phyloP scores from a whole-genome alignment of 495 filamentous ascomycete genomes.

The Saxophila tyrrhenica region DNA sequence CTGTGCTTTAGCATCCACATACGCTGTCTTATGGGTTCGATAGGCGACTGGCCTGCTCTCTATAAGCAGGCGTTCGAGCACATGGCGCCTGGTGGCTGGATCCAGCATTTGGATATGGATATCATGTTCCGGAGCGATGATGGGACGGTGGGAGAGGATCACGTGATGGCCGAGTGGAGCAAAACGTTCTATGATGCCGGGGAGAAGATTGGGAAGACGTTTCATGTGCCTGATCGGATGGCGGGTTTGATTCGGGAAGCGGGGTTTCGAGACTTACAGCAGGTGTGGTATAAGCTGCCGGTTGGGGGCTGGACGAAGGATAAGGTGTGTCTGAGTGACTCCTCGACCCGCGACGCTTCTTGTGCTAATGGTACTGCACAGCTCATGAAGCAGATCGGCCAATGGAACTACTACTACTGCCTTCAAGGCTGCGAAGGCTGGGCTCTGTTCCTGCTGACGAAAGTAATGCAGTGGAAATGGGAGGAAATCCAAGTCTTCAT shows the following conservation, averaged over 20 bases:
- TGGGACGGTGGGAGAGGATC: not conserved
- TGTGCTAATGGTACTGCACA: too few relatives aligned
- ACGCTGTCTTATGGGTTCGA: not conserved
- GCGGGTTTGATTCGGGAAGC: not conserved
- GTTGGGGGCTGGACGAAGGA: not conserved
- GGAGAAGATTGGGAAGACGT: not conserved
- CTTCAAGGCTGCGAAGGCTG: not conserved
- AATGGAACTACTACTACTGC: not conserved
- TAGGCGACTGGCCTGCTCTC: not conserved
- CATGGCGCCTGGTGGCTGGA: not conserved
- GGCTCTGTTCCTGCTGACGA: not conserved
- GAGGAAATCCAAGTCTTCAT: not conserved
- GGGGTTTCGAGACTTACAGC: not conserved
- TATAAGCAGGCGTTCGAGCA: not conserved
- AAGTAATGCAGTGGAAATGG: not conserved
- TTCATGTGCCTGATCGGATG: not conserved
- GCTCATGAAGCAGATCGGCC: not conserved
- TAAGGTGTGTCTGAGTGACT: not conserved
- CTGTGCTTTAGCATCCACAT: too few relatives aligned
- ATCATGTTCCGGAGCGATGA: conserved; percentile 5
- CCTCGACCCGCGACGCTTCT: too few relatives aligned
- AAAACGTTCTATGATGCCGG: not conserved
- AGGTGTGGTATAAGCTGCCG: not conserved
- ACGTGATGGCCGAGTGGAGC: not conserved
- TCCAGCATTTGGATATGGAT: conserved; percentile 36